A percentile compares a stretch with the other conserved stretches of the same genome.
Evolutionary conservation across 257 asterid species (phyloP).

Genomic region (Nemophila menziesii): DNA sequence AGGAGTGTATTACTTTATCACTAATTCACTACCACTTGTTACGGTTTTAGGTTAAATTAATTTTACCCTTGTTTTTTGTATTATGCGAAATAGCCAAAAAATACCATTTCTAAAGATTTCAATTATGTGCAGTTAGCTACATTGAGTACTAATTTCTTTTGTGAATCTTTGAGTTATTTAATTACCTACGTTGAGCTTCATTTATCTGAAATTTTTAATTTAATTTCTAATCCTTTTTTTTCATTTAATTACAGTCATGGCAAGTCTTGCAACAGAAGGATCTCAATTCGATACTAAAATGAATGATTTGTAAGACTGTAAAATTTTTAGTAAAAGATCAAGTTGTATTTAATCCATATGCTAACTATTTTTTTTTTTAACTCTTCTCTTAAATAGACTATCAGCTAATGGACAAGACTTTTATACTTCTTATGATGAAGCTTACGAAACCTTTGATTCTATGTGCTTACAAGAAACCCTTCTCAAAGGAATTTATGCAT

Average conservation of each 20-base stretch:
- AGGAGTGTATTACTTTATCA: too few species aligned
- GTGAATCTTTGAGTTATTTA: too few species aligned
- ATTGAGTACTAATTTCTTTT: neutral
- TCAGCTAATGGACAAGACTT: constrained; percentile 27
- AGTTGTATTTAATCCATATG: too few species aligned
- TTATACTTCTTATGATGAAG: constrained; percentile 38
- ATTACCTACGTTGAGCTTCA: too few species aligned
- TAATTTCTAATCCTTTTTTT: neutral
- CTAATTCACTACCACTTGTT: too few species aligned
- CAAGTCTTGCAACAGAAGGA: constrained; percentile 7
- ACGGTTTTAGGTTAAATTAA: too few species aligned
- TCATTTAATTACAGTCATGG: constrained; percentile 4
- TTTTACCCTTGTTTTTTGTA: too few species aligned
- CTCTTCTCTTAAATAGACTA: neutral
- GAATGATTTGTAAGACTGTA: constrained; percentile 7
- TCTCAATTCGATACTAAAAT: constrained; percentile 10
- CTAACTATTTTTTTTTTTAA: neutral
- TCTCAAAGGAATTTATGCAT: constrained; percentile 40
- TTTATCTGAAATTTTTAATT: neutral
- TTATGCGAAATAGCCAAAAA: too few species aligned
- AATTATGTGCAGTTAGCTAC: too few species aligned
- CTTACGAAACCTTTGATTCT: constrained; percentile 31
- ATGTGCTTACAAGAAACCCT: constrained; percentile 43
- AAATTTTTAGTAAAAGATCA: too few species aligned
- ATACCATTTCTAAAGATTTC: too few species aligned